Percentiles rank a stretch among this genome's conserved stretches.
phyloP scores from a whole-genome alignment of 441 rosid genomes.

The Flueggea neowawraea region DNA sequence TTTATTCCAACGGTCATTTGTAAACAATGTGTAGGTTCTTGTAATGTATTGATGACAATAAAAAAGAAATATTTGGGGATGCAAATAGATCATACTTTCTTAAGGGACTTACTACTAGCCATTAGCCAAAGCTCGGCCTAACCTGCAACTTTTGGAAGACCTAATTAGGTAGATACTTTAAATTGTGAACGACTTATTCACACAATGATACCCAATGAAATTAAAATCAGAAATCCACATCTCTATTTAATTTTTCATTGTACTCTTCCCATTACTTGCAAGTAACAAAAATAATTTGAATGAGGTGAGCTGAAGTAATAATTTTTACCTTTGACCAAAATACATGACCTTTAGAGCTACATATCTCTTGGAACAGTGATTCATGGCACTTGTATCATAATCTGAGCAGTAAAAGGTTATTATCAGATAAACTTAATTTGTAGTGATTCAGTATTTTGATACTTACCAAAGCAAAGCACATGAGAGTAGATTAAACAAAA shows the following conservation, averaged over 20 bases:
- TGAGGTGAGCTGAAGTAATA: constrained; percentile 1
- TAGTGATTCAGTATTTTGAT: background rate
- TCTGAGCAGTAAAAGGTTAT: constrained; percentile 12
- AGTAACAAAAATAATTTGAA: constrained; percentile 2
- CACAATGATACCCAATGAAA: background rate
- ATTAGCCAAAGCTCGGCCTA: constrained; percentile 1
- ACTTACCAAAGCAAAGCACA: background rate
- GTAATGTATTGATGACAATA: background rate
- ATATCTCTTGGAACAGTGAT: constrained; percentile 48
- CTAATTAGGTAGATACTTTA: background rate
- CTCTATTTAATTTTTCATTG: too few relatives aligned
- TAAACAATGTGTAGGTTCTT: background rate
- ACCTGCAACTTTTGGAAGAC: background rate
- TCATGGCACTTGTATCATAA: constrained; percentile 18
- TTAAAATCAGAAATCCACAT: background rate
- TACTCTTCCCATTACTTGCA: background rate
- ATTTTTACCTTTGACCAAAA: constrained; percentile 75
- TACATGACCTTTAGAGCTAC: constrained; percentile 80
- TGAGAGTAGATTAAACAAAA: background rate
- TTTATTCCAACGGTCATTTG: background rate
- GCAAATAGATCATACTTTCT: background rate
- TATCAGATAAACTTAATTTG: background rate
- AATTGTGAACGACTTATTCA: background rate
- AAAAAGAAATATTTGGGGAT: background rate
- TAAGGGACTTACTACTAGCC: background rate